Evolutionary conservation across 2,329 filamentous ascomycete genomes (phyloP).

Genomic region (Penicillium sp.): DNA sequence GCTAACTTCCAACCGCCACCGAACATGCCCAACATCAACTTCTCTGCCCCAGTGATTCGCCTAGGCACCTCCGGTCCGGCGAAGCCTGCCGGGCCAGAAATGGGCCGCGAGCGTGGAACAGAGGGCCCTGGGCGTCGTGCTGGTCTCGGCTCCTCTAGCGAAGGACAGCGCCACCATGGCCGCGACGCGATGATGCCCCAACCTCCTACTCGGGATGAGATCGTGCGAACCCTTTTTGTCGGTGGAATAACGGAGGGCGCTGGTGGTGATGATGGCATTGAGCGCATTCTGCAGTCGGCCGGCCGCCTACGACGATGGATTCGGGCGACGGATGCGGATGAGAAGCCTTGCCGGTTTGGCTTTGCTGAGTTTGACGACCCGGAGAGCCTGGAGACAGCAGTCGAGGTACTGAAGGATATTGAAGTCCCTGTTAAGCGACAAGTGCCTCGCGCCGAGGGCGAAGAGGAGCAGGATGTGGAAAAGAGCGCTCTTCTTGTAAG

Average conservation of each 20-base stretch:
- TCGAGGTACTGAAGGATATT: constrained; percentile 80
- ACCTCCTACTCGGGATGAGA: constrained; percentile 86
- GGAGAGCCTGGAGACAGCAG: constrained; percentile 80
- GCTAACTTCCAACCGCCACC: constrained; percentile 82
- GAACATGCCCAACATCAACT: constrained; percentile 97
- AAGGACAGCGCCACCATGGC: constrained; percentile 66
- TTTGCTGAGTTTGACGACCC: constrained; percentile 95
- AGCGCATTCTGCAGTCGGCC: constrained; percentile 74
- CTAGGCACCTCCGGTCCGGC: constrained; percentile 72
- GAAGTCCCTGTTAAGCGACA: constrained; percentile 80
- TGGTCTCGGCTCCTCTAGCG: constrained; percentile 64
- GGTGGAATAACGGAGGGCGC: constrained; percentile 79
- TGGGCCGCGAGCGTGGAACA: constrained; percentile 46
- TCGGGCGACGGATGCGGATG: constrained; percentile 71
- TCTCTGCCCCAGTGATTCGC: constrained; percentile 93
- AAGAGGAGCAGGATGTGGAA: constrained; percentile 56
- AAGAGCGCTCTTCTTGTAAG: constrained; percentile 69
- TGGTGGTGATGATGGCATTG: constrained; percentile 74
- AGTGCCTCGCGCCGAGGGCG: constrained; percentile 43
- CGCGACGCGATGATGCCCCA: constrained; percentile 72
- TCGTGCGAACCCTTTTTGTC: constrained; percentile 86
- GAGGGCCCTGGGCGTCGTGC: constrained; percentile 51
- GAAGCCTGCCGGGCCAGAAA: constrained; percentile 56
- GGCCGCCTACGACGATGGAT: constrained; percentile 85
- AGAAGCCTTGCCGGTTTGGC: constrained; percentile 83